Conservation (phyloP, 2,329 filamentous ascomycete species). For the Leptographium radiaticola region DNA sequence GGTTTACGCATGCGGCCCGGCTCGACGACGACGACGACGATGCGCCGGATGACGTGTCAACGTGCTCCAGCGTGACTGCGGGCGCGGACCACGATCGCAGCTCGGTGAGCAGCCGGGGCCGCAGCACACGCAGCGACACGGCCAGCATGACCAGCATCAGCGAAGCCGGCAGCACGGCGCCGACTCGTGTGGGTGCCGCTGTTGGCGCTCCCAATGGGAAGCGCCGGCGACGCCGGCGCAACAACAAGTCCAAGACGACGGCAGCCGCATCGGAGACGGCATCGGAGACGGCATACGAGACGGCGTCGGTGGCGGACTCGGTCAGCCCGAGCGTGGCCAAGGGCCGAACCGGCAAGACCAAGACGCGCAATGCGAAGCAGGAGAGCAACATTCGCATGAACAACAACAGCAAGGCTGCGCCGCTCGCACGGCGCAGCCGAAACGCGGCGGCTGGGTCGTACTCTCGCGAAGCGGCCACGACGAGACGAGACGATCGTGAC, state of each 20-base stretch:
- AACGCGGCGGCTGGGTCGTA: background rate
- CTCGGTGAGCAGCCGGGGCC: background rate
- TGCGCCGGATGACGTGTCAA: background rate
- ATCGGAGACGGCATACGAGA: background rate
- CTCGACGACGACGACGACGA: background rate
- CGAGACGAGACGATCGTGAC: too few relatives aligned
- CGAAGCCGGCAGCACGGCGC: background rate
- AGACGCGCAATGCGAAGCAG: background rate
- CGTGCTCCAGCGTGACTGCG: background rate
- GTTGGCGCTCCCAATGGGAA: background rate
- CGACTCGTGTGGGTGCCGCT: background rate
- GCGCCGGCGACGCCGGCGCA: background rate
- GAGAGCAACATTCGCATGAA: too few relatives aligned
- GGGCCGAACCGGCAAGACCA: background rate
- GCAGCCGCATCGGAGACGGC: background rate
- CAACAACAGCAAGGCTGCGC: background rate
- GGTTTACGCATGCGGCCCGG: too few relatives aligned
- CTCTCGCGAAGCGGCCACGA: background rate
- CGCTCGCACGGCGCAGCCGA: background rate
- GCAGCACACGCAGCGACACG: background rate
- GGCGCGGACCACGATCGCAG: background rate
- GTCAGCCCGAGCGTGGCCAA: background rate
- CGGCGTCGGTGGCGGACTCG: background rate
- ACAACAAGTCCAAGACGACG: background rate
- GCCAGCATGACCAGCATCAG: background rate